Percentiles rank a stretch among this genome's conserved stretches.
These are phyloP conservation scores for Pilatotrama ljubarskyi DNA, from an alignment of 768 basidiomycete genomes.

Conservation along the genomic window DNA sequence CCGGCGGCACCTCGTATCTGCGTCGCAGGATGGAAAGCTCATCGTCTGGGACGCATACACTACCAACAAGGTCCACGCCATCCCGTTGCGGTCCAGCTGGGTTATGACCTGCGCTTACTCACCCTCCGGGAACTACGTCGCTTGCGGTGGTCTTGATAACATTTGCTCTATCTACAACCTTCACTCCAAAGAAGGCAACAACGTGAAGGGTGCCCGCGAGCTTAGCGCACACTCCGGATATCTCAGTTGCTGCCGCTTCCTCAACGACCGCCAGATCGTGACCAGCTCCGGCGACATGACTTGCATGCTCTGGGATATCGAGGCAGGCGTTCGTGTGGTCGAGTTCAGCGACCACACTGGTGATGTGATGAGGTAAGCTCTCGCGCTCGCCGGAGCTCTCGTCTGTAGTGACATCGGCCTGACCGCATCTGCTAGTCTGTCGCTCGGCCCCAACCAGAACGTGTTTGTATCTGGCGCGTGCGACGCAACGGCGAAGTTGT, in stretches of 20 bases:
- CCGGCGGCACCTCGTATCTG: conserved; percentile 95
- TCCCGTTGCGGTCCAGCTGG: conserved; percentile 96
- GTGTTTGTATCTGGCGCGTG: conserved; percentile 99
- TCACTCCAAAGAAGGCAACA: conserved; percentile 73
- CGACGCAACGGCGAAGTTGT: conserved; percentile 97
- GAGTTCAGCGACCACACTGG: conserved; percentile 99
- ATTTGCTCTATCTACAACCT: conserved; percentile 99
- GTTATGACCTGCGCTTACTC: conserved; percentile 99
- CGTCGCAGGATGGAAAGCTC: conserved; percentile 99
- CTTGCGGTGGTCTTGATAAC: conserved; percentile 98
- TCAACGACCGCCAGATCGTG: conserved; percentile 98
- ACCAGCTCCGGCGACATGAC: conserved; percentile 99
- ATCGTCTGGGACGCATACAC: conserved; percentile 99
- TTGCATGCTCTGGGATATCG: conserved; percentile 99
- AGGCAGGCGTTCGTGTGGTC: conserved; percentile 94
- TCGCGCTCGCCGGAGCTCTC: neutral
- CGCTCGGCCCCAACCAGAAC: conserved; percentile 90
- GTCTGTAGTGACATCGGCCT: conserved; percentile 8
- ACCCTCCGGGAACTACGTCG: conserved; percentile 95
- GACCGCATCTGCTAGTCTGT: conserved; percentile 58
- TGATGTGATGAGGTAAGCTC: conserved; percentile 94
- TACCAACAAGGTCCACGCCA: conserved; percentile 99
- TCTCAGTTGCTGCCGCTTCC: conserved; percentile 96
- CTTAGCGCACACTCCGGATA: conserved; percentile 97
- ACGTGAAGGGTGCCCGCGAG: conserved; percentile 89